These are phyloP conservation scores for Penicillium glabrum DNA, from an alignment of 2,329 filamentous ascomycete species.

Conservation along the genomic window DNA sequence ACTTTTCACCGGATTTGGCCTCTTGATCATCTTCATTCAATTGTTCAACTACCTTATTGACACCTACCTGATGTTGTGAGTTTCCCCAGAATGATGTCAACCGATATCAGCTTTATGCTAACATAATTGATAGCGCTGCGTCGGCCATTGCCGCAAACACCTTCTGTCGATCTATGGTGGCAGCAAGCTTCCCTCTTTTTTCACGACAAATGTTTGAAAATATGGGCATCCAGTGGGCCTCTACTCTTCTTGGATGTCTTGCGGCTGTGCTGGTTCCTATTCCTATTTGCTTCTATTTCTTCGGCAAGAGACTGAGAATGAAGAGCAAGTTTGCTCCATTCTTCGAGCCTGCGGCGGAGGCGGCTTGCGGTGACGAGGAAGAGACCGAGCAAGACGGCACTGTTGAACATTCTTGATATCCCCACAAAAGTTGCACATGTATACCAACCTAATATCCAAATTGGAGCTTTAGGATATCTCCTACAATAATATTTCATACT, in stretches of 20 bases:
- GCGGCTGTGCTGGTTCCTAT: conserved; percentile 38
- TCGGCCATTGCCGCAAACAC: conserved; percentile 58
- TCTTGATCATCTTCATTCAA: conserved; percentile 59
- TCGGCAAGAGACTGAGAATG: conserved; percentile 22
- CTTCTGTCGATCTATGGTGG: conserved; percentile 52
- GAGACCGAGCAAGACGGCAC: conserved; percentile 4
- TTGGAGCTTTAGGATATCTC: not conserved
- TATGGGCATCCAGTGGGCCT: conserved; percentile 36
- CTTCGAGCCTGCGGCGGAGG: conserved; percentile 46
- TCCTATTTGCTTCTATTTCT: conserved; percentile 39
- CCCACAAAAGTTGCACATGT: not conserved
- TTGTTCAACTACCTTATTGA: conserved; percentile 61
- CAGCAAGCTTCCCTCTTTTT: conserved; percentile 55
- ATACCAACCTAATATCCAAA: not conserved
- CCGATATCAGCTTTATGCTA: not conserved
- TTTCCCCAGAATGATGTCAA: not conserved
- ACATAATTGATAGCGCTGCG: conserved; percentile 38
- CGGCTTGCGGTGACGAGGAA: conserved; percentile 35
- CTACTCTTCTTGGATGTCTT: conserved; percentile 39
- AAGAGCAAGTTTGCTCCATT: conserved; percentile 38
- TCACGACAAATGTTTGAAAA: conserved; percentile 55
- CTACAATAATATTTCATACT: not conserved
- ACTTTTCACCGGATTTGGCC: conserved; percentile 57
- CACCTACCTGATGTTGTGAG: conserved; percentile 57
- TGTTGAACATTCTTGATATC: not conserved